Evolutionary conservation across 768 basidiomycete genomes (phyloP).

Genomic region (Kwoniella botswanensis): DNA sequence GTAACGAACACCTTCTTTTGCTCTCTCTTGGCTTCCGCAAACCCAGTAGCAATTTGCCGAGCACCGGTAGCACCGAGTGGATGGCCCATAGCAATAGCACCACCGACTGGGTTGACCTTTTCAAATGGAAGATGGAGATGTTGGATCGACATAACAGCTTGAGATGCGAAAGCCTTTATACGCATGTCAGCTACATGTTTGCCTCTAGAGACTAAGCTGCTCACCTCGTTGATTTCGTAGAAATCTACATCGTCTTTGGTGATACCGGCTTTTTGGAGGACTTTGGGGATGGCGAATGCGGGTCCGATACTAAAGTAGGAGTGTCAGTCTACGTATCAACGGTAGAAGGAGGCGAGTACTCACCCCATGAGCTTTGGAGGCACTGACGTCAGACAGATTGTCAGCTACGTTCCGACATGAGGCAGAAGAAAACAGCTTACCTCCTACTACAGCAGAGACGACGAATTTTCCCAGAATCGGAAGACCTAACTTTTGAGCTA

Average conservation of each 20-base stretch:
- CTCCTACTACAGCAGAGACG: constrained; percentile 75
- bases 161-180: constrained; percentile 89
- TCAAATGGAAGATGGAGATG: constrained; percentile 67
- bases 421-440: constrained; percentile 36
- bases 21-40: constrained; percentile 75
- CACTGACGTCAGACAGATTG: constrained; percentile 23
- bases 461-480: constrained; percentile 83
- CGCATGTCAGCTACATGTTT: constrained; percentile 68
- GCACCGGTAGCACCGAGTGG: constrained; percentile 69
- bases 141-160: constrained; percentile 85
- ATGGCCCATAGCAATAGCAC: constrained; percentile 70
- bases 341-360: constrained; percentile 9
- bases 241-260: constrained; percentile 61
- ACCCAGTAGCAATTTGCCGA: constrained; percentile 85
- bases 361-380: constrained; percentile 53
- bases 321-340: not conserved
- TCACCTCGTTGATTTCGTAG: constrained; percentile 63
- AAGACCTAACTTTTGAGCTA: constrained; percentile 77
- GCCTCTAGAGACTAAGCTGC: constrained; percentile 59
- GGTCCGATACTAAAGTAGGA: constrained; percentile 67
- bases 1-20: constrained; percentile 77
- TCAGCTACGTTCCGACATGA: constrained; percentile 13
- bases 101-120: constrained; percentile 82
- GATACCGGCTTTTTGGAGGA: constrained; percentile 71
- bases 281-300: constrained; percentile 78